A percentile compares a stretch with the other conserved stretches of the same genome.
These are phyloP conservation scores for Magnusiomyces paraingens DNA, from an alignment of 1,139 yeast genomes.

Conservation along the genomic window DNA sequence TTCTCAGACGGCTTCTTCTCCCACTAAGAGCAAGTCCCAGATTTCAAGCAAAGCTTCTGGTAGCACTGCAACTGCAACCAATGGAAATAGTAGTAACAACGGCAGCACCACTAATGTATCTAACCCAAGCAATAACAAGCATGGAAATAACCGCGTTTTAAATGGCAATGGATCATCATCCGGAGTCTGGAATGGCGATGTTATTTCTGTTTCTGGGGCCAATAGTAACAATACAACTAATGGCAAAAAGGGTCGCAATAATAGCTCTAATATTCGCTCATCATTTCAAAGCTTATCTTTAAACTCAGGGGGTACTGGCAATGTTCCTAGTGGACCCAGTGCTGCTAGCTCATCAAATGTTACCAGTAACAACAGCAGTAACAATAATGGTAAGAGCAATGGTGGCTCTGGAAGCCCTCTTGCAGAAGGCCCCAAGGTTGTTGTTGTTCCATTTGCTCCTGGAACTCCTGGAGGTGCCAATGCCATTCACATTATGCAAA, in stretches of 20 bases:
- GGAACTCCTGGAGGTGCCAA: constrained; percentile 19
- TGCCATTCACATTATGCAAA: constrained; percentile 32
- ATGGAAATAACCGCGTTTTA: too few relatives aligned
- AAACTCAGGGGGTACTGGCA: constrained; percentile 9
- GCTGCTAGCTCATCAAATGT: neutral
- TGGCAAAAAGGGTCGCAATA: neutral
- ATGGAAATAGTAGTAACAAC: neutral
- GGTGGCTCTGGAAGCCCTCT: constrained; percentile 16
- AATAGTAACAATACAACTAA: neutral
- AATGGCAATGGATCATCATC: too few relatives aligned
- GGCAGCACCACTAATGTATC: neutral
- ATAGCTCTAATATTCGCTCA: constrained; percentile 13
- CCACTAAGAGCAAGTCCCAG: neutral
- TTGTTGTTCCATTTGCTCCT: constrained; percentile 30
- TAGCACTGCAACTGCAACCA: neutral
- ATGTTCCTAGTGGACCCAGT: constrained; percentile 12
- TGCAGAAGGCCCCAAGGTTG: constrained; percentile 21
- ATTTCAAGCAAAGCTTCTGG: neutral
- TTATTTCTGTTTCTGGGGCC: neutral
- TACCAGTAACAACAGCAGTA: constrained; percentile 9
- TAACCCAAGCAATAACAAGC: too few relatives aligned
- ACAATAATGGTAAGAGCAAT: constrained; percentile 4
- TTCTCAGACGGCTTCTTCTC: neutral
- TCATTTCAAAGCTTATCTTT: constrained; percentile 8
- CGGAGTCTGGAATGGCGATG: neutral